Conservation (phyloP, 2,329 filamentous ascomycete species). For the Rutstroemia sp. region DNA sequence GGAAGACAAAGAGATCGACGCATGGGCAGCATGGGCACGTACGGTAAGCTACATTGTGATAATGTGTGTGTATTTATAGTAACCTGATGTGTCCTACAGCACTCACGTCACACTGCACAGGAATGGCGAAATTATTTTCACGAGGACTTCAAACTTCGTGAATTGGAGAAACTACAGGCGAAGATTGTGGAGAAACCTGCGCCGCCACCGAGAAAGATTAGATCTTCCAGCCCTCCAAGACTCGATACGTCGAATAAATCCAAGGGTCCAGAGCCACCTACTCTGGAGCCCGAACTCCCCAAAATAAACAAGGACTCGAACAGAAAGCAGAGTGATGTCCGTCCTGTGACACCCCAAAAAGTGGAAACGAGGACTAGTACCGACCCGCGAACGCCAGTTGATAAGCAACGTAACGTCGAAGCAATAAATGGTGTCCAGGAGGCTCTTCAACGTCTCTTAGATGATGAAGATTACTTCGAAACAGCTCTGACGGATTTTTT, state of each 20-base stretch:
- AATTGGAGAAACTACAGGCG: slow-evolving; percentile 2
- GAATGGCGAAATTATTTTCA: slow-evolving; percentile 28
- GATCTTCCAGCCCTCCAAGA: no score
- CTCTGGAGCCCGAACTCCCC: no score
- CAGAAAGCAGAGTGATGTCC: neutral
- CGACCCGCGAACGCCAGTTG: neutral
- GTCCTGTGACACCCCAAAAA: neutral
- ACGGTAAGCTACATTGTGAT: slow-evolving; percentile 13
- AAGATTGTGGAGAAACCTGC: neutral
- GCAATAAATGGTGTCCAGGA: no score
- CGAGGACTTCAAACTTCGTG: slow-evolving; percentile 2
- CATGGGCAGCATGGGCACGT: slow-evolving; percentile 24
- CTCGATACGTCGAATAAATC: no score
- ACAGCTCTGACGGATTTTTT: neutral
- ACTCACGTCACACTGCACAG: slow-evolving; percentile 26
- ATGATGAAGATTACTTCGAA: neutral
- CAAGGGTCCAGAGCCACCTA: neutral
- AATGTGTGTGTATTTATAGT: slow-evolving; percentile 2
- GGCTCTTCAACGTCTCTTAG: neutral
- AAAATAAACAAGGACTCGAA: neutral
- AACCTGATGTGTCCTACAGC: slow-evolving; percentile 11
- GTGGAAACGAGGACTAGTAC: neutral
- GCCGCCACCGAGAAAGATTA: neutral
- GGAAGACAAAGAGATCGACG: slow-evolving; percentile 18
- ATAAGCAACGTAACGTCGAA: no score